Evolutionary conservation across 108 stramenopile genomes (phyloP).

Genomic region (Nitzschia putrida): DNA sequence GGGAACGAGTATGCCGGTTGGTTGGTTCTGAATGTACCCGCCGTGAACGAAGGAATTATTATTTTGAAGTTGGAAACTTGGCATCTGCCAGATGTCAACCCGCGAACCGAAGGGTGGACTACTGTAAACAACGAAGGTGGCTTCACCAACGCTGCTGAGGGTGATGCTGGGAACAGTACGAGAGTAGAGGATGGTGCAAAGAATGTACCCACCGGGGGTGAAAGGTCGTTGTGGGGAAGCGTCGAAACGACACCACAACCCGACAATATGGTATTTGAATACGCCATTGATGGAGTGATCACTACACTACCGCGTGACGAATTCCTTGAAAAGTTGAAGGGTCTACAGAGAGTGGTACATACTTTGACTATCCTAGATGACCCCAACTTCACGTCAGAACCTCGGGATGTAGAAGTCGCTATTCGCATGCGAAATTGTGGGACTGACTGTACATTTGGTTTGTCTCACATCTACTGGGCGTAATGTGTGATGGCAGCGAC

Average conservation of each 20-base stretch:
- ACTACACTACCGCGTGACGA: constrained; percentile 17
- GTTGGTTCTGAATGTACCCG: constrained; percentile 59
- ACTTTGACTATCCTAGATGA: constrained; percentile 49
- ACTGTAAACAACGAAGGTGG: constrained; percentile 38
- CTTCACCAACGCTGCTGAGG: not conserved
- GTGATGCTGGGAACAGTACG: not conserved
- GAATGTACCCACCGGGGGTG: not conserved
- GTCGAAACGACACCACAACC: not conserved
- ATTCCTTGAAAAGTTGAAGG: constrained; percentile 25
- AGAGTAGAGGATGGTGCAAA: not conserved
- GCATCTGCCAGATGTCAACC: constrained; percentile 25
- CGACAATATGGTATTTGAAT: constrained; percentile 51
- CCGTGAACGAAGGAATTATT: constrained; percentile 66
- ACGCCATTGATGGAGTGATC: constrained; percentile 48
- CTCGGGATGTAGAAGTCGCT: constrained; percentile 50
- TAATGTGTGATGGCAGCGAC: no score
- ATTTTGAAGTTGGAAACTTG: constrained; percentile 56
- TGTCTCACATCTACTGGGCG: constrained; percentile 7
- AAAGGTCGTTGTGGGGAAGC: no score
- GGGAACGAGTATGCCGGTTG: constrained; percentile 71
- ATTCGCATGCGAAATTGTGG: constrained; percentile 52
- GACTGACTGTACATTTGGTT: not conserved
- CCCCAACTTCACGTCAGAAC: constrained; percentile 22
- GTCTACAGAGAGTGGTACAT: constrained; percentile 27
- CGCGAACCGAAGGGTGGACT: constrained; percentile 38